Evolutionary conservation across 768 basidiomycete species (phyloP), one percentile per base, ranked within the genome.

Genomic region (Chalciporus piperatus): DNA sequence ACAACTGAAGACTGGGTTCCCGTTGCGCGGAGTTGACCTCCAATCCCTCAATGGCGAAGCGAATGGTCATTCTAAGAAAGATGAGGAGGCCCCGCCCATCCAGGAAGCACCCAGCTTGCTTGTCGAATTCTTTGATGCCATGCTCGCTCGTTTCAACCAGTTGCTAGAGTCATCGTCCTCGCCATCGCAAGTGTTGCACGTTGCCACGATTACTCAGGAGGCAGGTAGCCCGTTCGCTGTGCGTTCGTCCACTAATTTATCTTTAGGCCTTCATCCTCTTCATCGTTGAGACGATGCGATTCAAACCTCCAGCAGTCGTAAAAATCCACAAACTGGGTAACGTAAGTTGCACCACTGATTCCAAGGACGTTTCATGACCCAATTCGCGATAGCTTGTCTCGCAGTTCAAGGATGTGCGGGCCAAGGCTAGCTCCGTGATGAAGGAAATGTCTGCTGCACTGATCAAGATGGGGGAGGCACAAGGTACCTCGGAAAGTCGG

Each of bases 121-220:
- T 12, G 45, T 65, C 10, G 64, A 70, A 12, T 88, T 81, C 68
- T 92, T 92, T 59, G 81, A 88, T 45, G 70, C 74, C 48, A 76
- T 88, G 65, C 75, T 75, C 50, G 60, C 62, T 43, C 79, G 81
- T 19, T 81, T 91, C 56, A 69, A 70, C 20, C 72, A 68, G 19
- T 68, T 74, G 3, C 59, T 77, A 10, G 68, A 73, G 9, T 68
- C 70, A 12, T 62, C 69, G 20, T 49, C 54, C 19, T 74, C 81
- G 6, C 75, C 78, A 6, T 71, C 75, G 44, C 81, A 85, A 58
- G 56, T 81, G n/a, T 74, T 93, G 17, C 91, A 94, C 57, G 70
- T 88, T 4, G 86, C 84, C 3, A 81, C 81, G 12, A 70, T 94
- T 45, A 77, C 80, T 0, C 90, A 92, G 67, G 92, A 94, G 75